Percentiles rank a stretch among this genome's conserved stretches.
Conservation (phyloP, 805 yeast species). For the Kazachstania africana region DNA sequence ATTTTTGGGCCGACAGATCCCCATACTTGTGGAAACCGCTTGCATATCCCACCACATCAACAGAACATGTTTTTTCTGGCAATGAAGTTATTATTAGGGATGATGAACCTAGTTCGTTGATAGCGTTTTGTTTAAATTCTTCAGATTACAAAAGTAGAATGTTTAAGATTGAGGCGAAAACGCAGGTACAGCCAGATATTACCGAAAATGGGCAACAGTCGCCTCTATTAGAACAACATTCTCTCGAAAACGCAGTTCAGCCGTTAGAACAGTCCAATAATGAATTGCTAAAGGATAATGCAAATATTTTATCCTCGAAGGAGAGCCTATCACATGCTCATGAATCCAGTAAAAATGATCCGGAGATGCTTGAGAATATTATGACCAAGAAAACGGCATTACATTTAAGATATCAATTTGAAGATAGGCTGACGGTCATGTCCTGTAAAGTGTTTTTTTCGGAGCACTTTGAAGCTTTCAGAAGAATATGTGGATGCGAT, state of each 20-base stretch:
- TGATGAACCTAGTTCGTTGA: conserved; percentile 90
- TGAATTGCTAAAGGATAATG: background rate
- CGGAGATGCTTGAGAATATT: conserved; percentile 41
- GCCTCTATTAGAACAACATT: no score
- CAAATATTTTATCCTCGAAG: background rate
- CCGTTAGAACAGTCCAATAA: background rate
- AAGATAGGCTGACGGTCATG: conserved; percentile 69
- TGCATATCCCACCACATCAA: conserved; percentile 62
- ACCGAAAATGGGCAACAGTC: background rate
- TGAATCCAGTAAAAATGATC: conserved; percentile 1
- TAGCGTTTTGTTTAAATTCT: conserved; percentile 84
- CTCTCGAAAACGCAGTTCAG: background rate
- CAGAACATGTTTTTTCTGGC: conserved; percentile 88
- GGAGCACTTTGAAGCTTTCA: conserved; percentile 91
- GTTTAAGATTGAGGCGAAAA: background rate
- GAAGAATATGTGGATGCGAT: conserved; percentile 70
- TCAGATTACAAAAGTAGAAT: conserved; percentile 68
- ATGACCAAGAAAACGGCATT: conserved; percentile 78
- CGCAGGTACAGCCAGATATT: background rate
- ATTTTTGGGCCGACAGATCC: conserved; percentile 96
- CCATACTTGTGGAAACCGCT: conserved; percentile 92
- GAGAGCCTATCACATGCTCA: background rate
- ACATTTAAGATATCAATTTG: conserved; percentile 85
- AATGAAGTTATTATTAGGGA: conserved; percentile 89
- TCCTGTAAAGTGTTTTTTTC: conserved; percentile 92